Evolutionary conservation across 1,284 basidiomycete species (phyloP).

Genomic region (Ustilago crameri): DNA sequence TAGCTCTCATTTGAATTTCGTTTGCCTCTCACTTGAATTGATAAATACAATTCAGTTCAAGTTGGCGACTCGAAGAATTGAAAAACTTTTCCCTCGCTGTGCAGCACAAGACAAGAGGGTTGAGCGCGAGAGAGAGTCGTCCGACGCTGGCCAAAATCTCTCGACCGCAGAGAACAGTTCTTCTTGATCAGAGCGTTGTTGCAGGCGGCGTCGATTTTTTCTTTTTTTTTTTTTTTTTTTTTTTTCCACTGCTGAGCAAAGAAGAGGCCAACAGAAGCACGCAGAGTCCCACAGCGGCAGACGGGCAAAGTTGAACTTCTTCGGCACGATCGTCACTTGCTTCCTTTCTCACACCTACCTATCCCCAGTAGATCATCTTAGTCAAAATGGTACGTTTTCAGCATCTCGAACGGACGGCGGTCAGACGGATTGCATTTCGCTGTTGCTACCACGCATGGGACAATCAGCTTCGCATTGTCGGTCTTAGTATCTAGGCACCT

Average conservation of each 20-base stretch:
- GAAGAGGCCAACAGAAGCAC: neutral
- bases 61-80: neutral
- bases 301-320: conserved; percentile 10
- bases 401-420: neutral
- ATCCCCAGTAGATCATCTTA: conserved; percentile 41
- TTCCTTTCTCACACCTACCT: conserved; percentile 31
- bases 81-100: conserved; percentile 1
- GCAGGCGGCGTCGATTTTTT: conserved; percentile 10
- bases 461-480: too few species aligned
- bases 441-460: too few species aligned
- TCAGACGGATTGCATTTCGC: too few species aligned
- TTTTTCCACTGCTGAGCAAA: conserved; percentile 8
- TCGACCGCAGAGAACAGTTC: conserved; percentile 22
- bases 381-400: conserved; percentile 44
- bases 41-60: neutral
- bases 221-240: conserved; percentile 4
- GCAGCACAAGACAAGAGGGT: neutral
- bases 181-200: conserved; percentile 20
- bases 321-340: conserved; percentile 12
- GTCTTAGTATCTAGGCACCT: too few species aligned
- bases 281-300: neutral
- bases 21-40: neutral
- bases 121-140: neutral
- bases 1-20: neutral
- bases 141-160: conserved; percentile 5